Evolutionary conservation across 768 basidiomycete species (phyloP).

Genomic region (Mycena rebaudengoi): DNA sequence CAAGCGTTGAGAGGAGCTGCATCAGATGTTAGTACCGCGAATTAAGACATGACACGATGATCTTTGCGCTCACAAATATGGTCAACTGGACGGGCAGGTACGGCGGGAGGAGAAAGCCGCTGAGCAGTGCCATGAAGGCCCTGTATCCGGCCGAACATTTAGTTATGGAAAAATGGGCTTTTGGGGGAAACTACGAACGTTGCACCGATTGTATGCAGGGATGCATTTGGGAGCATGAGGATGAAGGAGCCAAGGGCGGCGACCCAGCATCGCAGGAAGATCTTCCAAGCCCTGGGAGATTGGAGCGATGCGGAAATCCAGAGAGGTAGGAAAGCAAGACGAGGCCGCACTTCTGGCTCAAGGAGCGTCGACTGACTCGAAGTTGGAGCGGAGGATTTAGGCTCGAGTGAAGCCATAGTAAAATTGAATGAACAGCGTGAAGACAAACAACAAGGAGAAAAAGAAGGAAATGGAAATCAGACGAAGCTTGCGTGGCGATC

Average conservation of each 20-base stretch:
- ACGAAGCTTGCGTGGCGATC: no score
- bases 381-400: no score
- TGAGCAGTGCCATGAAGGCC: constrained; percentile 55
- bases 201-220: constrained; percentile 47
- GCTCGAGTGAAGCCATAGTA: no score
- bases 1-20: constrained; percentile 51
- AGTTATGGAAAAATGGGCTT: constrained; percentile 33
- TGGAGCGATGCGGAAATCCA: constrained; percentile 49
- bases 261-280: constrained; percentile 50
- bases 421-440: no score
- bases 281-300: constrained; percentile 45
- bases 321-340: constrained; percentile 41
- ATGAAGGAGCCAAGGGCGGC: constrained; percentile 49
- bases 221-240: constrained; percentile 48
- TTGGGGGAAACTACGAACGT: constrained; percentile 40
- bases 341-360: no score
- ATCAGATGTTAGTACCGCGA: neutral
- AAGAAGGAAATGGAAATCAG: no score
- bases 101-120: constrained; percentile 56
- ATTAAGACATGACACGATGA: neutral
- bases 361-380: no score
- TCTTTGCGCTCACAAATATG: constrained; percentile 54
- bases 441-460: no score
- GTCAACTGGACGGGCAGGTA: constrained; percentile 58
- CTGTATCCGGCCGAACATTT: no score